Evolutionary conservation across 805 yeast genomes (phyloP).

Genomic region (Teunomyces gatunensis): DNA sequence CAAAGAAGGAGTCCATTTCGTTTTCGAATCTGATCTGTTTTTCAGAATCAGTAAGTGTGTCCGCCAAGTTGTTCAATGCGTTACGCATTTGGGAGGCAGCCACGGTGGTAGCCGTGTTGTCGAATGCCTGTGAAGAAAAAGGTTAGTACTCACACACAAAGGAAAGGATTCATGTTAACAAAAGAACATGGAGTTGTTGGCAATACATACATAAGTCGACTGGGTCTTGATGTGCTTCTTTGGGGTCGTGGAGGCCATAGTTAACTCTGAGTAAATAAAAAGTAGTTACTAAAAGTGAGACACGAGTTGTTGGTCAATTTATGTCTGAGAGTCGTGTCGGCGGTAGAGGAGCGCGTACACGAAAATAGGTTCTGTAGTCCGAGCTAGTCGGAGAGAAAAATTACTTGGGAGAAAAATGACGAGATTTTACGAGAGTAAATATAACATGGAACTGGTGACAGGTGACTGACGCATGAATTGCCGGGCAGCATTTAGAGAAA

Average conservation of each 20-base stretch:
- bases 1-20: conserved; percentile 93
- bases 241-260: conserved; percentile 17
- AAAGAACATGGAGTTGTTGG: not conserved
- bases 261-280: not conserved
- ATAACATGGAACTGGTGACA: not conserved
- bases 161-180: not conserved
- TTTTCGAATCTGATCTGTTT: conserved; percentile 65
- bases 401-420: not conserved
- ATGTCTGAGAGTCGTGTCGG: not conserved
- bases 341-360: not conserved
- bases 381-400: not conserved
- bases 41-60: conserved; percentile 60
- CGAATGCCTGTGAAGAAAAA: conserved; percentile 62
- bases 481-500: no score
- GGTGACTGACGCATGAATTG: not conserved
- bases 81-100: conserved; percentile 98
- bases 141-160: conserved; percentile 15
- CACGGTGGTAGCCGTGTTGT: conserved; percentile 88
- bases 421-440: not conserved
- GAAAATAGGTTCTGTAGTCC: not conserved
- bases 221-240: conserved; percentile 70
- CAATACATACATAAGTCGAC: conserved; percentile 58
- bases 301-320: conserved; percentile 3
- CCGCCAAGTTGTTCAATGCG: conserved; percentile 85
- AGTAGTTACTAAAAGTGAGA: conserved; percentile 1